Conservation (phyloP, 31 red algal genomes). For the Porphyra umbilicalis region DNA sequence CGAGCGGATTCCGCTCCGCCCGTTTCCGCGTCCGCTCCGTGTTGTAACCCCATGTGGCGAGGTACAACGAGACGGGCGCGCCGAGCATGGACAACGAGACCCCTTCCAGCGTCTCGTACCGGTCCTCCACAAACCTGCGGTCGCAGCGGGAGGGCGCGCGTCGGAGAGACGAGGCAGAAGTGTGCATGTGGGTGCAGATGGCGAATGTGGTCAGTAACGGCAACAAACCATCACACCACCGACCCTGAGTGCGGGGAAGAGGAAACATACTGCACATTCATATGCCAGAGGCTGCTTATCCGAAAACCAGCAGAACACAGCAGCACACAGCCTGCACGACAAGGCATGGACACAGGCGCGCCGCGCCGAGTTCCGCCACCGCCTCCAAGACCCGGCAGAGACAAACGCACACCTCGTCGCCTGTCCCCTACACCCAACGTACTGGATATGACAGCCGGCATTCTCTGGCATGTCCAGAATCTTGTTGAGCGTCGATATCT, state of each 20-base stretch:
- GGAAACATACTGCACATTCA: too few relatives aligned
- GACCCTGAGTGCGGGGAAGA: too few relatives aligned
- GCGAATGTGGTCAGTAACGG: too few relatives aligned
- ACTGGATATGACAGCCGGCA: conserved; percentile 29
- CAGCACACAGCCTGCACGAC: too few relatives aligned
- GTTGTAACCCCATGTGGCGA: conserved; percentile 97
- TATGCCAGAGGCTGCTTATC: too few relatives aligned
- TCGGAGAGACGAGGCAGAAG: background rate
- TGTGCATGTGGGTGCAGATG: too few relatives aligned
- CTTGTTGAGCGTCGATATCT: conserved; percentile 78
- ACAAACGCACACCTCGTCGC: too few relatives aligned
- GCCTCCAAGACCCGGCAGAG: too few relatives aligned
- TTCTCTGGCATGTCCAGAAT: conserved; percentile 48
- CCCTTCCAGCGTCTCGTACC: conserved; percentile 76
- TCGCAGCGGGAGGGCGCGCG: background rate
- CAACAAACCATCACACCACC: too few relatives aligned
- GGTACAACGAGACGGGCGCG: conserved; percentile 61
- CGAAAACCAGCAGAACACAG: too few relatives aligned
- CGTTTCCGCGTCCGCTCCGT: conserved; percentile 40
- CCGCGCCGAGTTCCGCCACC: too few relatives aligned
- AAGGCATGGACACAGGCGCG: too few relatives aligned
- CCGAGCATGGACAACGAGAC: conserved; percentile 85
- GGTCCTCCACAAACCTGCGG: conserved; percentile 86
- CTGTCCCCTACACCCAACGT: background rate
- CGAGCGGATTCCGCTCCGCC: conserved; percentile 78